Evolutionary conservation across 192 early-diverging fungal genomes (phyloP).

Genomic region (Endogone sp.): DNA sequence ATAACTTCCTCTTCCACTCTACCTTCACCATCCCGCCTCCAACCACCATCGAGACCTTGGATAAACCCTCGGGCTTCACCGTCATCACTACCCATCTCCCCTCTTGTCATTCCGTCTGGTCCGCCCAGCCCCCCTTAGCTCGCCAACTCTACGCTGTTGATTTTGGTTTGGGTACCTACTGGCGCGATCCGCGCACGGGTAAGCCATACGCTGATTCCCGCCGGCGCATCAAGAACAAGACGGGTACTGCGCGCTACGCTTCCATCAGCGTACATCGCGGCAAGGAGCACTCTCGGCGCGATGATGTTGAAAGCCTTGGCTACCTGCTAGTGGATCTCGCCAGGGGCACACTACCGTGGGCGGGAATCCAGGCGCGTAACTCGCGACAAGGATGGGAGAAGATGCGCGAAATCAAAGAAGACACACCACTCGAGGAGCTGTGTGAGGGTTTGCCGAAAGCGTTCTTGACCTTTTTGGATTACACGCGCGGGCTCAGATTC

Average conservation of each 20-base stretch:
- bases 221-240: slow-evolving; percentile 35
- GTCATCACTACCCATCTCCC: background rate
- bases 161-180: slow-evolving; percentile 47
- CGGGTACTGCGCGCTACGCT: slow-evolving; percentile 85
- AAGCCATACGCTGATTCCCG: slow-evolving; percentile 39
- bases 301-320: slow-evolving; percentile 81
- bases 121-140: slow-evolving; percentile 5
- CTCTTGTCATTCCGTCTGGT: slow-evolving; percentile 17
- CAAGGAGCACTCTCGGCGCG: slow-evolving; percentile 74
- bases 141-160: slow-evolving; percentile 59
- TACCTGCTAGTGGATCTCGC: slow-evolving; percentile 82
- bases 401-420: slow-evolving; percentile 82
- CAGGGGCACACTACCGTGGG: slow-evolving; percentile 76
- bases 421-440: slow-evolving; percentile 67
- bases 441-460: slow-evolving; percentile 72
- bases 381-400: slow-evolving; percentile 85
- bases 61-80: slow-evolving; percentile 13
- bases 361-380: slow-evolving; percentile 77
- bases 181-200: slow-evolving; percentile 33
- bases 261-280: slow-evolving; percentile 82
- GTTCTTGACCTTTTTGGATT: slow-evolving; percentile 66
- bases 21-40: slow-evolving; percentile 9
- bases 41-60: slow-evolving; percentile 10
- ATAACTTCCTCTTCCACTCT: slow-evolving; percentile 66
- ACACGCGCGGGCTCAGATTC: slow-evolving; percentile 68